Conservation (phyloP, 805 yeast species). For the Ogataea haglerorum region DNA sequence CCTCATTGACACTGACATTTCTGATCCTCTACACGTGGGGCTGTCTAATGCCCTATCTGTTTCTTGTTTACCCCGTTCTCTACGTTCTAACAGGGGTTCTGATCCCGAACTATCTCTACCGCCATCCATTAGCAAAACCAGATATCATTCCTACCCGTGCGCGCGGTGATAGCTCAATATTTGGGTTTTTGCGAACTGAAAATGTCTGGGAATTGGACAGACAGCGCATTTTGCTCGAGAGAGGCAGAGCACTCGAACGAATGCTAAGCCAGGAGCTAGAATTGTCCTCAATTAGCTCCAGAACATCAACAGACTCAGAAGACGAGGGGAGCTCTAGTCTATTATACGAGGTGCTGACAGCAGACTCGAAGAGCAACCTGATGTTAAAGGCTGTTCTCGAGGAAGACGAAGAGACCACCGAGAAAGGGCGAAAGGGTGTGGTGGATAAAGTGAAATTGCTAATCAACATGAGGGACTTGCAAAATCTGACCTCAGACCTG, state of each 20-base stretch:
- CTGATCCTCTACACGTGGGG: conserved; percentile 60
- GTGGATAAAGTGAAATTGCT: conserved; percentile 38
- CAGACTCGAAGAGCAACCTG: conserved; percentile 14
- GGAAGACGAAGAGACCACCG: conserved; percentile 11
- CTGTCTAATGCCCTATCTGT: conserved; percentile 68
- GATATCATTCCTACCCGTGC: conserved; percentile 42
- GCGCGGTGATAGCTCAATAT: conserved; percentile 49
- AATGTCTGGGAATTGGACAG: conserved; percentile 20
- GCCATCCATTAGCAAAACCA: conserved; percentile 59
- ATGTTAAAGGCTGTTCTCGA: conserved; percentile 15
- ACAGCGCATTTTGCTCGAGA: conserved; percentile 4
- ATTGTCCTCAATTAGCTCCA: conserved; percentile 13
- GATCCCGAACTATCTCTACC: conserved; percentile 63
- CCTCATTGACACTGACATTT: conserved; percentile 61
- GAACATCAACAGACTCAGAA: conserved; percentile 18
- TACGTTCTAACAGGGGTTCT: conserved; percentile 54
- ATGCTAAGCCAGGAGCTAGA: conserved; percentile 10
- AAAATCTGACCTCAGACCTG: conserved; percentile 56
- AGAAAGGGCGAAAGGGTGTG: conserved; percentile 13
- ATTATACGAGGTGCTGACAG: conserved; percentile 17
- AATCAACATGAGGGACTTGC: conserved; percentile 71
- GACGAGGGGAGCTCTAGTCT: conserved; percentile 15
- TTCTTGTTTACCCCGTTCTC: conserved; percentile 61
- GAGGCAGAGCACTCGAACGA: conserved; percentile 12
- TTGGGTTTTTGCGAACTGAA: conserved; percentile 34